Base-by-base conservation (phyloP, 148 eudicot genomes). In the Silene conica region DNA sequence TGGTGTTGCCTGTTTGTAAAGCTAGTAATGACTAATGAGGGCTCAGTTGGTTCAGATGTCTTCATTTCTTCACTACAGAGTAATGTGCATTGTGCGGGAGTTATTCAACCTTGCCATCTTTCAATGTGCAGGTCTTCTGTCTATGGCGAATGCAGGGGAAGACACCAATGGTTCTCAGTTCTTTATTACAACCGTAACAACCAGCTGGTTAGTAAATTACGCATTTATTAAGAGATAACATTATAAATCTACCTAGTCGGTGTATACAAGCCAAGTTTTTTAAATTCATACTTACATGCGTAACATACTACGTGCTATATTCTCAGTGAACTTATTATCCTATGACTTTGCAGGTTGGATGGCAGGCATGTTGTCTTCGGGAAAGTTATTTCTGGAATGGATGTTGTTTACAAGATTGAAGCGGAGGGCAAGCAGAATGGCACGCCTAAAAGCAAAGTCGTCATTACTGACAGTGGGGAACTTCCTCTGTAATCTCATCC, bases 351-450 rank as follows among this genome's bases (percentile, higher is more conserved):
- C 88, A 95, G 98, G 98, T 95, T 95, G 89, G 98, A 95, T 80
- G 98, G 96, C 16, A 83, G 82, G 67, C 98, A 95, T 70, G 98
- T 95, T 0, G 98, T 95, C 21, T 95, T 95, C 58, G 97, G 98
- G 54, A 95, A 95, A 83, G 98, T 95, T n/a, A 72, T 95, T 34
- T 92, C 98, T 0, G 98, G 98, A 73, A 95, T 95, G 98, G 98
- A 95, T 71, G 97, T 95, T 25, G 93, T 95, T 69, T 95, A 95
- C 85, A 92, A 95, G 86, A 67, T 95, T 25, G 98, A 95, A 90
- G 98, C 98, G 8, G 98, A 95, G 80, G 98, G 98, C 31, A 80
- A 41, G 22, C 98, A 95, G 82, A 90, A 83, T 69, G 98, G 97
- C 82, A 82, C 90, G 2, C 98, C 98, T 59, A 92, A 92, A 77